Evolutionary conservation across 441 rosid species (phyloP).

Genomic region (Melastoma candidum): DNA sequence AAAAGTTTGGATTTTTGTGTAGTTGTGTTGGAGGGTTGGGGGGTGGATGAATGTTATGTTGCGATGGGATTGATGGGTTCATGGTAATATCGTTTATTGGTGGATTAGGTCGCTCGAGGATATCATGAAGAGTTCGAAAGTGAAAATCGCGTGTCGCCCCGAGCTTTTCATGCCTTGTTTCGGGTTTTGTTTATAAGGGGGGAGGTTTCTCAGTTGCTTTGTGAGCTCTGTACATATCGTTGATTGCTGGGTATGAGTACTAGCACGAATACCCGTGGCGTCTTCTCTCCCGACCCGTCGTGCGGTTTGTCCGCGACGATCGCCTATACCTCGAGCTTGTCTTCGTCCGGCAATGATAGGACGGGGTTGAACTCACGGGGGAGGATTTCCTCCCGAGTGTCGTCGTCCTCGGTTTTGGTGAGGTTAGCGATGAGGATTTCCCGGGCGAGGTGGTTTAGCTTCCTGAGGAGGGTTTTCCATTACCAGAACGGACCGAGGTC

Average conservation of each 20-base stretch:
- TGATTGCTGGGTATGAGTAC: background rate
- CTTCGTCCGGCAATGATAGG: slow-evolving; percentile 29
- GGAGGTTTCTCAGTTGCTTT: background rate
- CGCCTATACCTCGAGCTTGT: slow-evolving; percentile 33
- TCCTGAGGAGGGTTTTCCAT: slow-evolving; percentile 88
- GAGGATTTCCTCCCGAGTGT: slow-evolving; percentile 32
- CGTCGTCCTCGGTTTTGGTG: slow-evolving; percentile 41
- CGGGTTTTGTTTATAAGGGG: no score
- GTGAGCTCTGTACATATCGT: slow-evolving; percentile 5
- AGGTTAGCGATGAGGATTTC: slow-evolving; percentile 71
- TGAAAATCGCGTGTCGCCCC: no score
- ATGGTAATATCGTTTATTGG: no score
- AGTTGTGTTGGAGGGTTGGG: no score
- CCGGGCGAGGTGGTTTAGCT: slow-evolving; percentile 86
- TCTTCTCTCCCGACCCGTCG: slow-evolving; percentile 33
- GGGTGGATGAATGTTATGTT: no score
- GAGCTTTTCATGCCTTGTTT: no score
- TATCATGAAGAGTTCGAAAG: no score
- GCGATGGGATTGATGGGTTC: no score
- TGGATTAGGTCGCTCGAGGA: no score
- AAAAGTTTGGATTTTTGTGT: no score
- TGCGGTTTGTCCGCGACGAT: slow-evolving; percentile 30
- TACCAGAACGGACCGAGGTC: slow-evolving; percentile 93
- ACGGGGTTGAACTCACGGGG: slow-evolving; percentile 22
- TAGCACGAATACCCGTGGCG: slow-evolving; percentile 47